Percentiles rank a stretch among this genome's conserved stretches.
Conservation (phyloP, 2,329 filamentous ascomycete genomes). For the Ophidiomyces ophidiicola region DNA sequence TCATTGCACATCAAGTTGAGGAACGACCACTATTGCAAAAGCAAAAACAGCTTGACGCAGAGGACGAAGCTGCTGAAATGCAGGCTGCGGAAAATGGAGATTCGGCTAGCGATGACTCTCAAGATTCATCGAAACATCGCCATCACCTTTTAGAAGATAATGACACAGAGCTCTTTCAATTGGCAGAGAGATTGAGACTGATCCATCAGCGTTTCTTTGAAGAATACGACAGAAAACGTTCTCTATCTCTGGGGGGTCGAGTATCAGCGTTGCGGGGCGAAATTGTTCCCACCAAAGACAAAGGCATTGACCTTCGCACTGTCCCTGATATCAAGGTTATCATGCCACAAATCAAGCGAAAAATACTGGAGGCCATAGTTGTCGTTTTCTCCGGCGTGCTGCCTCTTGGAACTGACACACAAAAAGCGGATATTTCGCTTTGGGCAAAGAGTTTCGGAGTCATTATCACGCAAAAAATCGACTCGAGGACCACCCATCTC, state of each 20-base stretch:
- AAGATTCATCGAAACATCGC: slow-evolving; percentile 34
- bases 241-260: slow-evolving; percentile 34
- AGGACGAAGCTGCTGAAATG: slow-evolving; percentile 53
- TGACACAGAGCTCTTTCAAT: slow-evolving; percentile 65
- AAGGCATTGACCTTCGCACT: slow-evolving; percentile 41
- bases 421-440: slow-evolving; percentile 71
- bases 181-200: slow-evolving; percentile 62
- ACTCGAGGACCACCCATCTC: slow-evolving; percentile 38
- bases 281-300: slow-evolving; percentile 31
- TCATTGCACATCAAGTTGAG: slow-evolving; percentile 74
- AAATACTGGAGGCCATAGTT: slow-evolving; percentile 60
- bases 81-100: slow-evolving; percentile 37
- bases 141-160: slow-evolving; percentile 80
- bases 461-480: slow-evolving; percentile 36
- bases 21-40: slow-evolving; percentile 83
- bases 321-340: slow-evolving; percentile 78
- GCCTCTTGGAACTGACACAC: slow-evolving; percentile 65
- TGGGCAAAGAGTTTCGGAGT: slow-evolving; percentile 84
- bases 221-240: slow-evolving; percentile 54
- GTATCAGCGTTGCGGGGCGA: slow-evolving; percentile 41
- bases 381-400: slow-evolving; percentile 87
- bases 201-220: slow-evolving; percentile 74
- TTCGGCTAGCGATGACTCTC: slow-evolving; percentile 29
- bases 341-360: slow-evolving; percentile 68
- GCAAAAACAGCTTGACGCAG: slow-evolving; percentile 80